Evolutionary conservation across 2,329 filamentous ascomycete genomes (phyloP).

Genomic region (Sarocladium strictum): DNA sequence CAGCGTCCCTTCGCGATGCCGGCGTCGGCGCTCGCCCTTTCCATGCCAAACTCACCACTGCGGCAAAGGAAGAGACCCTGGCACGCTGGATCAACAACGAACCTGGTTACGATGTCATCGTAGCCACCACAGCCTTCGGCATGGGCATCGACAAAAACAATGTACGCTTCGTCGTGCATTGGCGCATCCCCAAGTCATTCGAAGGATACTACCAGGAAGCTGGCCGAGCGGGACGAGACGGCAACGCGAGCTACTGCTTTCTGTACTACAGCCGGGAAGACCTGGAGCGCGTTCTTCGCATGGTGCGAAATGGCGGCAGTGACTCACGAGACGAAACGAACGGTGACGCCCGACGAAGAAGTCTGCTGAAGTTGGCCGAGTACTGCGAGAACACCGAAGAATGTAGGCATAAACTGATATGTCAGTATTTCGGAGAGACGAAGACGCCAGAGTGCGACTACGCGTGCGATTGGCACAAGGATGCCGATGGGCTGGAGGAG

Average conservation of each 20-base stretch:
- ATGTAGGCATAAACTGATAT: conserved; percentile 73
- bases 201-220: conserved; percentile 97
- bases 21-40: conserved; percentile 70
- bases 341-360: conserved; percentile 50
- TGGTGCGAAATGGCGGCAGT: conserved; percentile 36
- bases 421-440: conserved; percentile 69
- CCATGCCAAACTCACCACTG: conserved; percentile 62
- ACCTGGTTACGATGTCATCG: conserved; percentile 80
- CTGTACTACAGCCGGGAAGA: conserved; percentile 90
- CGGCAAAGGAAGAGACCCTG: conserved; percentile 66
- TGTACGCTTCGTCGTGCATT: conserved; percentile 91
- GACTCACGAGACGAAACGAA: conserved; percentile 27
- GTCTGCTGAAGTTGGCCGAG: conserved; percentile 61
- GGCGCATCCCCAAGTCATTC: conserved; percentile 89
- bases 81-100: conserved; percentile 67
- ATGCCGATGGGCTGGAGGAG: conserved; percentile 49
- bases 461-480: conserved; percentile 76
- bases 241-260: conserved; percentile 79
- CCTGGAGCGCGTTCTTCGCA: conserved; percentile 62
- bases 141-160: conserved; percentile 98
- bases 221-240: conserved; percentile 83
- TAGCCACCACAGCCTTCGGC: conserved; percentile 91
- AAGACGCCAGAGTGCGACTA: conserved; percentile 56
- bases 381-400: conserved; percentile 73
- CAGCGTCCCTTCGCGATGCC: conserved; percentile 57